Percentiles rank a stretch among this genome's conserved stretches.
These are phyloP conservation scores for Ogataea hybrid DNA, from an alignment of 1,139 yeast genomes.

Conservation along the genomic window DNA sequence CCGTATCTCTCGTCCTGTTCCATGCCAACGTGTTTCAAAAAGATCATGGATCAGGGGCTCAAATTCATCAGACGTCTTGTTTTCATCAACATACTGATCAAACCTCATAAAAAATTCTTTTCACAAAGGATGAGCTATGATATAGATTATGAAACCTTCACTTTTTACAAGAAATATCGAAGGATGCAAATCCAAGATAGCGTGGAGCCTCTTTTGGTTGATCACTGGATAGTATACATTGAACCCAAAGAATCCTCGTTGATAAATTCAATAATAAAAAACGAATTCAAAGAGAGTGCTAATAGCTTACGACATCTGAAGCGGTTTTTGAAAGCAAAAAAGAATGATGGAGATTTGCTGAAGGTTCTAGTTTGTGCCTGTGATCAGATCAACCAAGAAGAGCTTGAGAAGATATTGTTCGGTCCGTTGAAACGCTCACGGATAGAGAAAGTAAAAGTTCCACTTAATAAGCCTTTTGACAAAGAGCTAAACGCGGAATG, in stretches of 20 bases:
- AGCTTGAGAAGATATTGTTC: conserved; percentile 19
- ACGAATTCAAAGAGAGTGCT: conserved; percentile 35
- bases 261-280: conserved; percentile 30
- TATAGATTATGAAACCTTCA: conserved; percentile 49
- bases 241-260: conserved; percentile 41
- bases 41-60: neutral
- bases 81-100: conserved; percentile 6
- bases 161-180: conserved; percentile 46
- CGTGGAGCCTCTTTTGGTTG: conserved; percentile 37
- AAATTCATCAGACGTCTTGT: conserved; percentile 2
- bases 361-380: conserved; percentile 35
- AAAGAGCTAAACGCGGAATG: conserved; percentile 63
- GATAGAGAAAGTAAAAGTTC: conserved; percentile 38
- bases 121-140: conserved; percentile 11
- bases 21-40: neutral
- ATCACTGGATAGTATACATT: conserved; percentile 58
- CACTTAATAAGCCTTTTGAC: conserved; percentile 55
- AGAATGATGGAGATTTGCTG: conserved; percentile 21
- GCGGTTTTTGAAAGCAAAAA: conserved; percentile 29
- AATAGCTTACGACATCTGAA: conserved; percentile 41
- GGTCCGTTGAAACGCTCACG: conserved; percentile 14
- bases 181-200: conserved; percentile 39
- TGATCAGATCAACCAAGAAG: conserved; percentile 24
- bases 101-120: conserved; percentile 10
- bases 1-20: neutral